Conservation (phyloP, 352 stramenopile genomes). For the Globisporangium heterothallicum region DNA sequence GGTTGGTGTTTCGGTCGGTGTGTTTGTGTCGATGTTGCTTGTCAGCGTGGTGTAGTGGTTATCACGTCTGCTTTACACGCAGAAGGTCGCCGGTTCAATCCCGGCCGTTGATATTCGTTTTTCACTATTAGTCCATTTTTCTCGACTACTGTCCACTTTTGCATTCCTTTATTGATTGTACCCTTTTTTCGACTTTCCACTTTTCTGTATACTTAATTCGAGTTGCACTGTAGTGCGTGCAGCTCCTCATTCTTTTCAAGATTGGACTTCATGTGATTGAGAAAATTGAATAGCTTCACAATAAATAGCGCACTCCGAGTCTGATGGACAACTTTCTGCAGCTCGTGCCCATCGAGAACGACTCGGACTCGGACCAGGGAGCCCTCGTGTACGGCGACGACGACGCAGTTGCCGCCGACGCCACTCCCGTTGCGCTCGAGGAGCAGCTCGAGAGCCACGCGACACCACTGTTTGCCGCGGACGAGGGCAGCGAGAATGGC, state of each 20-base stretch:
- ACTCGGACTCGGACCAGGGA: conserved; percentile 25
- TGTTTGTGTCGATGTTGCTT: background rate
- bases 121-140: too few species aligned
- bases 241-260: background rate
- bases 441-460: conserved; percentile 26
- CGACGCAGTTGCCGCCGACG: conserved; percentile 30
- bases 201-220: too few species aligned
- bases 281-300: too few species aligned
- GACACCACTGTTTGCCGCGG: conserved; percentile 11
- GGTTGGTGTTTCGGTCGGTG: too few species aligned
- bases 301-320: too few species aligned
- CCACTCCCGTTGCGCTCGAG: conserved; percentile 3
- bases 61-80: conserved; percentile 24
- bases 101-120: conserved; percentile 23
- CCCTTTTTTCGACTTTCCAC: too few species aligned
- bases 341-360: conserved; percentile 33
- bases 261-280: too few species aligned
- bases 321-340: conserved; percentile 72
- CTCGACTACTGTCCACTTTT: too few species aligned
- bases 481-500: conserved; percentile 16
- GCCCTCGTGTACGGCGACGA: conserved; percentile 48
- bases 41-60: conserved; percentile 10
- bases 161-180: too few species aligned
- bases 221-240: too few species aligned
- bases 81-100: conserved; percentile 22